A percentile compares a stretch with the other conserved stretches of the same genome.
Evolutionary conservation across 805 yeast species (phyloP).

Genomic region (Saturnispora silvae): DNA sequence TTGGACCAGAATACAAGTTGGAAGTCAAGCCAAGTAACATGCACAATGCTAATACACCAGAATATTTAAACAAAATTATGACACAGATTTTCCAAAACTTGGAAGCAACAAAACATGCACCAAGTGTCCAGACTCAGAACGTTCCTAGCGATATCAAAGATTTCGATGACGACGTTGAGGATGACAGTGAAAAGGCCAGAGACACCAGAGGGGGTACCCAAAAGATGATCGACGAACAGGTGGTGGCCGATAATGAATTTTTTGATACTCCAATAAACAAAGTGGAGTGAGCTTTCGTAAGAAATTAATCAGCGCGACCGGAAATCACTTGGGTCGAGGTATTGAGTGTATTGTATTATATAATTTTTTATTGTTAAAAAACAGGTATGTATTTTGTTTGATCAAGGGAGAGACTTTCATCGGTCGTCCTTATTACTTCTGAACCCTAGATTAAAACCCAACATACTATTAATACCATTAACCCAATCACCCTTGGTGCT

Average conservation of each 20-base stretch:
- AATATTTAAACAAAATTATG: constrained; percentile 76
- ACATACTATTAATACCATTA: constrained; percentile 70
- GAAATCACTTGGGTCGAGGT: neutral
- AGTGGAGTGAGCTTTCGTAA: neutral
- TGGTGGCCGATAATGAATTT: constrained; percentile 68
- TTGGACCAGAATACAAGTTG: constrained; percentile 91
- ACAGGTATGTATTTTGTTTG: too few species aligned
- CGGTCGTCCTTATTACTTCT: constrained; percentile 23
- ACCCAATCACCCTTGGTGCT: constrained; percentile 85
- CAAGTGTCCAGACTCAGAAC: constrained; percentile 88
- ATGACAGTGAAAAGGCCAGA: constrained; percentile 65
- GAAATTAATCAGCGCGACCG: too few species aligned
- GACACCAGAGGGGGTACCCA: constrained; percentile 91
- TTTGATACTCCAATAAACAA: constrained; percentile 36
- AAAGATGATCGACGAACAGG: constrained; percentile 64
- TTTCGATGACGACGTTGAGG: constrained; percentile 67
- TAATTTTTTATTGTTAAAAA: too few species aligned
- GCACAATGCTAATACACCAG: constrained; percentile 93
- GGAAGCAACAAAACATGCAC: constrained; percentile 88
- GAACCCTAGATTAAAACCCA: constrained; percentile 84
- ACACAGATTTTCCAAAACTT: constrained; percentile 67
- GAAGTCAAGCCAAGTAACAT: constrained; percentile 93
- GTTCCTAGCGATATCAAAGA: constrained; percentile 88
- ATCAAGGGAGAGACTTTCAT: too few species aligned
- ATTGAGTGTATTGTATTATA: neutral